Conservation (phyloP, 345 rosid species). For the Pelargonium nanum region DNA sequence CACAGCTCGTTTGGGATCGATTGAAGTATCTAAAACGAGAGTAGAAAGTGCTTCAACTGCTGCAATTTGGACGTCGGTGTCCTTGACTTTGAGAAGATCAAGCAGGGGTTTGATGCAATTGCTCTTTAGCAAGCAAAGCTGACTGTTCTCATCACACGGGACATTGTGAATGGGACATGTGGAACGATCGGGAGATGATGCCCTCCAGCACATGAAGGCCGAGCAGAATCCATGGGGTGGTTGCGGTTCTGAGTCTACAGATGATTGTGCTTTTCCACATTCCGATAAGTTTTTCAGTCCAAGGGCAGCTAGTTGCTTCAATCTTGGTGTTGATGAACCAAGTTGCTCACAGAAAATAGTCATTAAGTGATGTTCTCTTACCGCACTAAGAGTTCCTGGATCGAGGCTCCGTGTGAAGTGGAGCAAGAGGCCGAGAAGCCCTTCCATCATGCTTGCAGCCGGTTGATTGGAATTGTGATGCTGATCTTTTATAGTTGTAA, state of each 20-base stretch:
- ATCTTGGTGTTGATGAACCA: constrained; percentile 16
- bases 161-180: constrained; percentile 27
- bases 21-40: constrained; percentile 19
- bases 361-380: constrained; percentile 25
- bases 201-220: constrained; percentile 19
- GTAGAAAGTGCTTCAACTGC: constrained; percentile 31
- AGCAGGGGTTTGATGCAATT: constrained; percentile 28
- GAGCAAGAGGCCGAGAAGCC: constrained; percentile 31
- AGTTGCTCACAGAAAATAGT: constrained; percentile 20
- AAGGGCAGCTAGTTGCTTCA: constrained; percentile 26
- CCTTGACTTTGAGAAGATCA: constrained; percentile 18
- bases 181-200: constrained; percentile 15
- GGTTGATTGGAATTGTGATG: constrained; percentile 9
- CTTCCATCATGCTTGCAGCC: constrained; percentile 27
- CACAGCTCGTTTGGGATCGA: constrained; percentile 15
- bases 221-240: constrained; percentile 20
- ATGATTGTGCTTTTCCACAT: constrained; percentile 17
- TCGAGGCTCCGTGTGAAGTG: constrained; percentile 22
- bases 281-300: constrained; percentile 36
- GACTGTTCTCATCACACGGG: constrained; percentile 18
- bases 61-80: constrained; percentile 28
- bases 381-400: constrained; percentile 13
- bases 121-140: constrained; percentile 25
- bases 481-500: constrained; percentile 14
- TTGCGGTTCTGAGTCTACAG: constrained; percentile 15